A percentile compares a stretch with the other conserved stretches of the same genome.
These are phyloP conservation scores for Malassezia vespertilionis DNA, from an alignment of 1,284 basidiomycete species.

Conservation along the genomic window DNA sequence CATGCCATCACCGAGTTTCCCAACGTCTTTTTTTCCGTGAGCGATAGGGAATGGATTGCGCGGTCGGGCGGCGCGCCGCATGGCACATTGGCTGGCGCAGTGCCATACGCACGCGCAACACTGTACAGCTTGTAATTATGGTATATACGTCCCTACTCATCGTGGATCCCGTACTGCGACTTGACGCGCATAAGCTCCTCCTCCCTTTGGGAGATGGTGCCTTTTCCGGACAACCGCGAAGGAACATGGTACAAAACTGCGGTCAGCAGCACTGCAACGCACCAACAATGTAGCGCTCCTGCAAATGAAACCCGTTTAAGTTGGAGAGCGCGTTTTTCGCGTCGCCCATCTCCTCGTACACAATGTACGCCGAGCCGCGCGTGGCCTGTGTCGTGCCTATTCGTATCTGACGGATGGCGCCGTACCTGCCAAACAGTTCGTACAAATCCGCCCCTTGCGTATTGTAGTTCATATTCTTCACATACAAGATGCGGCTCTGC, in stretches of 20 bases:
- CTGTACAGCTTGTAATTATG: slow-evolving; percentile 1
- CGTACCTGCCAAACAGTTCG: slow-evolving; percentile 94
- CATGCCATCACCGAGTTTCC: background rate
- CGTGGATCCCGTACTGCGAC: slow-evolving; percentile 55
- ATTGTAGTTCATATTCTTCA: slow-evolving; percentile 75
- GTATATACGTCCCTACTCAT: slow-evolving; percentile 17
- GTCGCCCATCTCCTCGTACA: slow-evolving; percentile 50
- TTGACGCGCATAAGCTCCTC: slow-evolving; percentile 79
- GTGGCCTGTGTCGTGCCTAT: slow-evolving; percentile 82
- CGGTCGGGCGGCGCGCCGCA: background rate
- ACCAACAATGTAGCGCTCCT: slow-evolving; percentile 79
- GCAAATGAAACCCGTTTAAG: slow-evolving; percentile 92
- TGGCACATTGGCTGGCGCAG: slow-evolving; percentile 2
- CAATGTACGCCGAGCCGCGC: slow-evolving; percentile 86
- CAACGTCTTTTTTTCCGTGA: slow-evolving; percentile 1
- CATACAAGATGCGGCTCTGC: slow-evolving; percentile 39
- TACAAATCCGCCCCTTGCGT: slow-evolving; percentile 86
- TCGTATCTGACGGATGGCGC: slow-evolving; percentile 86
- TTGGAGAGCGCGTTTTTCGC: slow-evolving; percentile 86
- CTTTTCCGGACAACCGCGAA: slow-evolving; percentile 74
- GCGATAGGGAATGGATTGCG: slow-evolving; percentile 8
- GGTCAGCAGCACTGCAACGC: background rate
- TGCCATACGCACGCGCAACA: slow-evolving; percentile 6
- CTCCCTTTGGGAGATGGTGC: slow-evolving; percentile 80
- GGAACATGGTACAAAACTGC: slow-evolving; percentile 91